Conservation (phyloP, 2,329 filamentous ascomycete genomes). For the Pestalotiopsis sp. region DNA sequence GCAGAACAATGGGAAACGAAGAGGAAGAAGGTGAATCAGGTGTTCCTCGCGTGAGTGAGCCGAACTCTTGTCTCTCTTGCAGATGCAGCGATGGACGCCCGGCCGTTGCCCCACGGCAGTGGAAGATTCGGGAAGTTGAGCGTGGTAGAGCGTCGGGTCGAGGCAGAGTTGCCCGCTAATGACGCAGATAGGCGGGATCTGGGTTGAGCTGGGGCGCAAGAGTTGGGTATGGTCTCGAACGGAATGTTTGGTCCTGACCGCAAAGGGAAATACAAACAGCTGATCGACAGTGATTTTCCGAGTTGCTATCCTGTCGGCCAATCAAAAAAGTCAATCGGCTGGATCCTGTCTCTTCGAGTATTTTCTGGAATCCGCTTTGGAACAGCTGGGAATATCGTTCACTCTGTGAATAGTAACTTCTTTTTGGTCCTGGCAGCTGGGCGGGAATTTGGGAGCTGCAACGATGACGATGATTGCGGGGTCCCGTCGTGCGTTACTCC, state of each 20-base stretch:
- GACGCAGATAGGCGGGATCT: slow-evolving; percentile 9
- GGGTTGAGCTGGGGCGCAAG: not conserved
- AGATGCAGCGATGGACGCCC: not conserved
- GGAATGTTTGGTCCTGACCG: not conserved
- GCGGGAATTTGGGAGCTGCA: not conserved
- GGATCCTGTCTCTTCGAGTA: slow-evolving; percentile 3
- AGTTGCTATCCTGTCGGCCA: not conserved
- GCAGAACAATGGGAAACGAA: not conserved
- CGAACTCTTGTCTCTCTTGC: not conserved
- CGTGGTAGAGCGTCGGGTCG: not conserved
- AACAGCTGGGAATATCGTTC: not conserved
- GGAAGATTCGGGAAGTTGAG: slow-evolving; percentile 19
- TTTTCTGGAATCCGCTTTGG: slow-evolving; percentile 10
- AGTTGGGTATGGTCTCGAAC: not conserved
- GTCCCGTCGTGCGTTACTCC: not conserved
- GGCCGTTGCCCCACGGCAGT: slow-evolving; percentile 12
- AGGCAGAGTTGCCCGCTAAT: slow-evolving; percentile 3
- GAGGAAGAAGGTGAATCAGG: not conserved
- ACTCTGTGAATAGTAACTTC: not conserved
- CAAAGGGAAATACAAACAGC: not conserved
- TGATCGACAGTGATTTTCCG: not conserved
- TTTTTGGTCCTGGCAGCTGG: not conserved
- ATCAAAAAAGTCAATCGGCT: not conserved
- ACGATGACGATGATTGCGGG: slow-evolving; percentile 13
- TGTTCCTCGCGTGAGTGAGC: not conserved